Conservation (phyloP, 139 green algal genomes). For the Deuterostichococcus epilithicus region DNA sequence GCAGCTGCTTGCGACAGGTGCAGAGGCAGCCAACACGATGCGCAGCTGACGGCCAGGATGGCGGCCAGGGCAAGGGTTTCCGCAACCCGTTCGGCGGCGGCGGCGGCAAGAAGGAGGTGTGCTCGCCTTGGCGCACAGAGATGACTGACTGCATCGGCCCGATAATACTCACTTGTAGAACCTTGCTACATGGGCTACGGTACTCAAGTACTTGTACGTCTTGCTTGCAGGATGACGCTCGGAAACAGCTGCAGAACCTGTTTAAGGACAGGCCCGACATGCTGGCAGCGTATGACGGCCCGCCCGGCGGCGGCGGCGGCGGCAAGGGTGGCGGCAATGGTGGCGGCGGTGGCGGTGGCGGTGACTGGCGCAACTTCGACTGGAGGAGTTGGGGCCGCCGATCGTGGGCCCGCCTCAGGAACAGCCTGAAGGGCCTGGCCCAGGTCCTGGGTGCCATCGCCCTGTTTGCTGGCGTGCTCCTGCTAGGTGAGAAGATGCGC, state of each 20-base stretch:
- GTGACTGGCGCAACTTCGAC: slow-evolving; percentile 19
- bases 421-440: slow-evolving; percentile 16
- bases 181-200: too few species aligned
- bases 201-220: too few species aligned
- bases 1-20: too few species aligned
- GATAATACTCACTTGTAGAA: too few species aligned
- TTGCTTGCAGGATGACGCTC: slow-evolving; percentile 36
- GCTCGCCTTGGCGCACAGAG: background rate
- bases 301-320: slow-evolving; percentile 17
- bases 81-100: background rate
- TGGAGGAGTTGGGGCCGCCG: slow-evolving; percentile 21
- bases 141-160: too few species aligned
- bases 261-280: slow-evolving; percentile 42
- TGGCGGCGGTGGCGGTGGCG: slow-evolving; percentile 6
- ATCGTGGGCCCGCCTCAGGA: slow-evolving; percentile 3
- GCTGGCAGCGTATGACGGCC: slow-evolving; percentile 29
- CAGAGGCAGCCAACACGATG: background rate
- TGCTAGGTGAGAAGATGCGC: background rate
- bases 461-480: background rate
- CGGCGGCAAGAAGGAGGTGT: background rate
- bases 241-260: slow-evolving; percentile 39
- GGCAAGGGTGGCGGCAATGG: slow-evolving; percentile 18
- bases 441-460: slow-evolving; percentile 15
- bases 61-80: background rate
- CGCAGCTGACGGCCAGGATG: background rate